phyloP scores from a whole-genome alignment of 176 grass and related monocot species.

The Themeda triandra region DNA sequence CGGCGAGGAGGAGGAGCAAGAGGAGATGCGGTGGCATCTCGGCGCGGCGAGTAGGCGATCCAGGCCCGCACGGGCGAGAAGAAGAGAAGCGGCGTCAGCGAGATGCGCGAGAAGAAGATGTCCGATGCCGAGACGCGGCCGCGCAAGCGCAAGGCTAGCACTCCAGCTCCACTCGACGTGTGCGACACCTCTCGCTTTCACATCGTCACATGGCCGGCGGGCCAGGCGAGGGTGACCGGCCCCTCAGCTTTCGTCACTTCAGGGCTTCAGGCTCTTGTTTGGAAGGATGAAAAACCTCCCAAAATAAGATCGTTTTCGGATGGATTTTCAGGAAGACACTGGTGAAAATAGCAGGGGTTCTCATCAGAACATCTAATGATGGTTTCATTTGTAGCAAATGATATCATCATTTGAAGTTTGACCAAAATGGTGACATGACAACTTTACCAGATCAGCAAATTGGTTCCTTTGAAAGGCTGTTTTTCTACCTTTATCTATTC shows the following conservation, averaged over 20 bases:
- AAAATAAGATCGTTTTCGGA: neutral
- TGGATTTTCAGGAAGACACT: neutral
- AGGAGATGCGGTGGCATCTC: slow-evolving; percentile 30
- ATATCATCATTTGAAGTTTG: too few species aligned
- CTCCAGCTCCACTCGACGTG: too few species aligned
- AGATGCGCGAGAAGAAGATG: slow-evolving; percentile 1
- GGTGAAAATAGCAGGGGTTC: too few species aligned
- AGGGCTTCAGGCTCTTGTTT: neutral
- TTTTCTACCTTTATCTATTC: too few species aligned
- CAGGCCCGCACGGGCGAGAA: neutral
- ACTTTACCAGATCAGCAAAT: too few species aligned
- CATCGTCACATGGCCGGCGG: slow-evolving; percentile 14
- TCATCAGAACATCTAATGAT: neutral
- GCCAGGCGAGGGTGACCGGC: neutral
- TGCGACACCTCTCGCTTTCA: slow-evolving; percentile 32
- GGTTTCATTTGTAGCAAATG: neutral
- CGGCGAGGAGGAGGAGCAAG: neutral
- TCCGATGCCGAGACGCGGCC: neutral
- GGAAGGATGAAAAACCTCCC: neutral
- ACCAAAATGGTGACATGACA: too few species aligned
- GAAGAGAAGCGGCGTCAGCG: neutral
- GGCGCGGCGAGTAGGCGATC: slow-evolving; percentile 28
- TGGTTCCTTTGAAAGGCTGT: too few species aligned
- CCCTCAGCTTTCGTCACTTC: neutral
- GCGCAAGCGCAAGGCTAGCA: neutral